These are phyloP conservation scores for Earliella scabrosa DNA, from an alignment of 1,284 basidiomycete species.

Conservation along the genomic window DNA sequence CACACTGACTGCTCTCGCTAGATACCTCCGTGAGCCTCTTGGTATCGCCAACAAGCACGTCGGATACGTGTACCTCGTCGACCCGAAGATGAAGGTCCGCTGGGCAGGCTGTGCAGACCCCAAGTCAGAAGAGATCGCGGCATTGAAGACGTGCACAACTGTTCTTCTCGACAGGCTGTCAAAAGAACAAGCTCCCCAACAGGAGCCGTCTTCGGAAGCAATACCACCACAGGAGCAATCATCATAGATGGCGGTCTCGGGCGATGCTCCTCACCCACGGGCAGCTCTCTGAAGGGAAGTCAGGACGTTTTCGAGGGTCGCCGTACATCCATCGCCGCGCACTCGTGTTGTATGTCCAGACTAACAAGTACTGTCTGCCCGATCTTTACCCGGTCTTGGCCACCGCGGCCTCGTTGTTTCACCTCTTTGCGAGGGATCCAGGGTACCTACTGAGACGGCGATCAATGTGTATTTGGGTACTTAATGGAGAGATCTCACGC, in stretches of 20 bases:
- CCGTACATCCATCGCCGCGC: too few species aligned
- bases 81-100: constrained; percentile 82
- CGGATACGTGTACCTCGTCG: constrained; percentile 93
- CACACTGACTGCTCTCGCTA: constrained; percentile 7
- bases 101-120: constrained; percentile 95
- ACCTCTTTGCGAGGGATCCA: too few species aligned
- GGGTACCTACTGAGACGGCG: too few species aligned
- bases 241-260: background rate
- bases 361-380: too few species aligned
- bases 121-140: constrained; percentile 71
- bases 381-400: too few species aligned
- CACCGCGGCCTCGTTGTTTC: too few species aligned
- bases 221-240: background rate
- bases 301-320: too few species aligned
- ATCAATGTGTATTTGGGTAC: too few species aligned
- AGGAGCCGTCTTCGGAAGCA: background rate
- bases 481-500: too few species aligned
- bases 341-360: too few species aligned
- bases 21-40: constrained; percentile 80
- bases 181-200: constrained; percentile 5
- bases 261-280: too few species aligned
- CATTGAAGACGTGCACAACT: constrained; percentile 75
- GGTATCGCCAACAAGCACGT: constrained; percentile 92
- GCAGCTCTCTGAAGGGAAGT: too few species aligned
- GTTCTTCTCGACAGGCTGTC: constrained; percentile 66